Evolutionary conservation across 257 asterid genomes (phyloP).

Genomic region (Orobanche coerulescens): DNA sequence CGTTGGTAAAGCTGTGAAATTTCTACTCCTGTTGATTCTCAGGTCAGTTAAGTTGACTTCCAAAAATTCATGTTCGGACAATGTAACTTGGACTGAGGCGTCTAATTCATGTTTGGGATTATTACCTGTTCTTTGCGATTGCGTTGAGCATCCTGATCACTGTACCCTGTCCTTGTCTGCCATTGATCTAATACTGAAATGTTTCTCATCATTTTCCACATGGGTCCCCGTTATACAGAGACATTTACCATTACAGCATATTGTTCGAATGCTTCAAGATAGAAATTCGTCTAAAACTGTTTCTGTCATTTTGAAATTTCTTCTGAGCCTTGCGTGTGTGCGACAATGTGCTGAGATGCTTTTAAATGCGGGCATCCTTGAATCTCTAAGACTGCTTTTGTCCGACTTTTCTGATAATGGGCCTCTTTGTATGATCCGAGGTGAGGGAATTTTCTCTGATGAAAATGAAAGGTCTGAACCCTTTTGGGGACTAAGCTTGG

Average conservation of each 20-base stretch:
- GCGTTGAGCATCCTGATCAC: slow-evolving; percentile 46
- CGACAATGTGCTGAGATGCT: slow-evolving; percentile 84
- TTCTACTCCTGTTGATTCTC: slow-evolving; percentile 61
- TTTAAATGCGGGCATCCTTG: slow-evolving; percentile 61
- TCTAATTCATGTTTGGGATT: slow-evolving; percentile 53
- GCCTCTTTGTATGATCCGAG: slow-evolving; percentile 37
- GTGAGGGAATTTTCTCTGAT: slow-evolving; percentile 40
- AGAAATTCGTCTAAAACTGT: slow-evolving; percentile 26
- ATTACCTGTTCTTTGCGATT: slow-evolving; percentile 74
- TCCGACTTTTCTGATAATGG: slow-evolving; percentile 43
- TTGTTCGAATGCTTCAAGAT: slow-evolving; percentile 68
- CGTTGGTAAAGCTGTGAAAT: slow-evolving; percentile 34
- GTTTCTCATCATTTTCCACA: slow-evolving; percentile 52
- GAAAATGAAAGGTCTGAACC: slow-evolving; percentile 44
- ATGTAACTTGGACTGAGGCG: slow-evolving; percentile 36
- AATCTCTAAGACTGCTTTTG: slow-evolving; percentile 47
- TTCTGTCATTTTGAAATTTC: slow-evolving; percentile 54
- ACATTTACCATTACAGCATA: slow-evolving; percentile 55
- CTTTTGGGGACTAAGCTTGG: slow-evolving; percentile 89
- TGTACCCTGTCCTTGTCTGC: slow-evolving; percentile 58
- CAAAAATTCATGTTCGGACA: slow-evolving; percentile 26
- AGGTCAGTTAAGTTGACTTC: slow-evolving; percentile 36
- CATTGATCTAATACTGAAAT: slow-evolving; percentile 54
- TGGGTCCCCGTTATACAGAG: slow-evolving; percentile 76
- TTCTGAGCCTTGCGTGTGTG: slow-evolving; percentile 68